Base-by-base conservation (phyloP, 169 alveolate species). In the Eimeria praecox region DNA sequence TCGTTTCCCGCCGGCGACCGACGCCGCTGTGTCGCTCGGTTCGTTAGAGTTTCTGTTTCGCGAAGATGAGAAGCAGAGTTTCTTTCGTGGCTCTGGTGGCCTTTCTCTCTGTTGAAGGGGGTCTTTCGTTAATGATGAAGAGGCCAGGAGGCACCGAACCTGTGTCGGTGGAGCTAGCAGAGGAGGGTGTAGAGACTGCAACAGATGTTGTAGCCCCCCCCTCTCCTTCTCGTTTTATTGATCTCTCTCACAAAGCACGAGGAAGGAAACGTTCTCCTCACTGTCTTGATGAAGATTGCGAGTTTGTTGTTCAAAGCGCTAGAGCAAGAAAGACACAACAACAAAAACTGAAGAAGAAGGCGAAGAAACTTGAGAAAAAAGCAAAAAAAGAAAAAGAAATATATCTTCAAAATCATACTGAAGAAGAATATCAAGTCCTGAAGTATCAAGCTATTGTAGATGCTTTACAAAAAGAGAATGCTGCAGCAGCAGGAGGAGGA, bases 111-210 rank as follows among this genome's bases (percentile, higher is more conserved):
- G 75, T 33, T 8, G 75, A 30, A 16, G 83, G 5, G 49, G 40
- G 20, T 24, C 83, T 73, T 9, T 49, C 56, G 5, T 12, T 49
- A 12, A 9, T 30, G 88, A 30, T 78, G 64, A 78, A 78, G 64
- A 18, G 88, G 30, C 27, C 35, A 27, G 88, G 88, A 78, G 66
- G 64, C n/a, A 78, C 88, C 8, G 88, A 42, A 18, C 88, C 88
- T 4, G 88, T 78, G 22, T 20, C 66, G 12, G 35, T 78, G 42
- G 64, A 78, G 6, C 20, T 78, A 56, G 88, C 88, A 38, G 64
- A 44, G 66, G 40, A 78, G 88, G 88, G 54, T 14, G 30, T 44
- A 12, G 64, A 78, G 16, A 33, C n/a, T n/a, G n/a, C n/a, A n/a
- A n/a, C n/a, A n/a, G n/a, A n/a, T n/a, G n/a, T n/a, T 64, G 75